Percentiles rank a stretch among this genome's conserved stretches.
phyloP scores from a whole-genome alignment of 2,329 filamentous ascomycete genomes.

The Neonectria coccinea region DNA sequence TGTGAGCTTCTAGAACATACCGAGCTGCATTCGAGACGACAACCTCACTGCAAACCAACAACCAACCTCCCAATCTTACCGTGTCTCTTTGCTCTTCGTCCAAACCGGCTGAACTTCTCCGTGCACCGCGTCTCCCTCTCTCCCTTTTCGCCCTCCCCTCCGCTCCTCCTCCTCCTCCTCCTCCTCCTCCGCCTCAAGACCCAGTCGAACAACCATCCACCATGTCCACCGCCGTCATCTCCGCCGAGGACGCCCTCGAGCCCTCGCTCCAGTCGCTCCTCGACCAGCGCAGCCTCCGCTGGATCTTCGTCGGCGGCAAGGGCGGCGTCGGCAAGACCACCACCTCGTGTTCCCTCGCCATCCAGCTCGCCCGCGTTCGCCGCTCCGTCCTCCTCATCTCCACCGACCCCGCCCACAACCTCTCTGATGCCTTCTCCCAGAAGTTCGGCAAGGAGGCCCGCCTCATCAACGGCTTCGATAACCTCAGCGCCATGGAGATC shows the following conservation, averaged over 20 bases:
- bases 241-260: constrained; percentile 80
- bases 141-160: background rate
- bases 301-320: constrained; percentile 99
- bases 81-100: background rate
- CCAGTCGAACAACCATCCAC: constrained; percentile 28
- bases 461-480: constrained; percentile 90
- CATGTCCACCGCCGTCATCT: constrained; percentile 57
- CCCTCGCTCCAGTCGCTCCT: constrained; percentile 94
- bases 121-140: background rate
- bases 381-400: constrained; percentile 98
- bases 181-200: background rate
- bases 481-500: constrained; percentile 98
- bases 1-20: constrained; percentile 45
- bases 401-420: constrained; percentile 97
- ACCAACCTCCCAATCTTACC: background rate
- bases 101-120: background rate
- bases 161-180: background rate
- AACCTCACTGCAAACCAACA: constrained; percentile 6
- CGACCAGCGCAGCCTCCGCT: constrained; percentile 93
- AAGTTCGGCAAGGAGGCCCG: constrained; percentile 99
- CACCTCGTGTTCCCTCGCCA: constrained; percentile 98
- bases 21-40: constrained; percentile 14
- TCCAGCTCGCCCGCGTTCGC: constrained; percentile 94
- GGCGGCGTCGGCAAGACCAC: constrained; percentile 99
- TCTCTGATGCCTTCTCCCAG: constrained; percentile 97